phyloP scores from a whole-genome alignment of 345 rosid genomes.

The Rhizophora mangle region DNA sequence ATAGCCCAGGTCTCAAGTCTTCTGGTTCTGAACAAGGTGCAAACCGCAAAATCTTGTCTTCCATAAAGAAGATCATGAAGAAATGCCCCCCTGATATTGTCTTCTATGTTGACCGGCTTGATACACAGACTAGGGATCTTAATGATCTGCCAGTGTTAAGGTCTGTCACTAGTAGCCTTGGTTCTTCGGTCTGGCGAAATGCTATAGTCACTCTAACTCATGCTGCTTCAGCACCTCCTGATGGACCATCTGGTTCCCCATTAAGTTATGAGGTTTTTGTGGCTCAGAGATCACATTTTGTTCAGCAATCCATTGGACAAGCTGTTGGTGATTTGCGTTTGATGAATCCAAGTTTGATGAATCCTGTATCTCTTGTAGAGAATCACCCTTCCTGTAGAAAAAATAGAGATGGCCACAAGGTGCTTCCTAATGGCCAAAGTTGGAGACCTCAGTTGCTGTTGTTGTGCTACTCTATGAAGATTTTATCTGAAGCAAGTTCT shows the following conservation, averaged over 20 bases:
- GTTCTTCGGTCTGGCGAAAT: constrained; percentile 81
- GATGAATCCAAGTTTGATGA: constrained; percentile 88
- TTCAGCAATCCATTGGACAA: constrained; percentile 90
- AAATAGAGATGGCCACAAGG: constrained; percentile 84
- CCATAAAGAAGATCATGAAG: constrained; percentile 62
- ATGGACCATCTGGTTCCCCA: constrained; percentile 86
- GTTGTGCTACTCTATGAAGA: constrained; percentile 77
- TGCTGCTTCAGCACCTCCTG: constrained; percentile 97
- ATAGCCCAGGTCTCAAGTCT: constrained; percentile 79
- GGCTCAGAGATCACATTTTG: constrained; percentile 86
- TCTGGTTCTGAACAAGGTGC: constrained; percentile 75
- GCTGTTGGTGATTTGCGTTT: constrained; percentile 87
- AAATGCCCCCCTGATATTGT: constrained; percentile 79
- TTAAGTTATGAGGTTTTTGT: constrained; percentile 86
- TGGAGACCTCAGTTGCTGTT: constrained; percentile 85
- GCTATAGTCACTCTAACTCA: constrained; percentile 88
- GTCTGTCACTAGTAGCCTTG: constrained; percentile 62
- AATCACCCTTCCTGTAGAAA: constrained; percentile 82
- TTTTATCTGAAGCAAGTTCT: constrained; percentile 75
- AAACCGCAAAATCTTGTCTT: constrained; percentile 58
- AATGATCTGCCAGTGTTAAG: constrained; percentile 77
- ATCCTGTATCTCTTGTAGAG: constrained; percentile 88
- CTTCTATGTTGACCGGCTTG: constrained; percentile 83
- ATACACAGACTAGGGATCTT: constrained; percentile 76
- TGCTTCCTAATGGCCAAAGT: constrained; percentile 85